These are phyloP conservation scores for Mallotus japonicus DNA, from an alignment of 441 rosid genomes.

Conservation along the genomic window DNA sequence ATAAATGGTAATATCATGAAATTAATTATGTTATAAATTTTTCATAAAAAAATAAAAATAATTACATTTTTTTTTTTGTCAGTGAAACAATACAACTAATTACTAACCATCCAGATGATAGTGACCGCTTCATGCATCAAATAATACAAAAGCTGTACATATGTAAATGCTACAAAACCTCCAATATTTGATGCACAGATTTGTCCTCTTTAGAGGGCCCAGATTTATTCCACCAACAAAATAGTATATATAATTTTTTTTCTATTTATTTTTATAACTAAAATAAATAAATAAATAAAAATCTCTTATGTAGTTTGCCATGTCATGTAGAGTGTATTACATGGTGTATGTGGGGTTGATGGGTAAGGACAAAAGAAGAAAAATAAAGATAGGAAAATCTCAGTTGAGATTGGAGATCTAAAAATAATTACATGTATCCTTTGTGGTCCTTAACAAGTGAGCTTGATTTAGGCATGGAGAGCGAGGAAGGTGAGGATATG, in stretches of 20 bases:
- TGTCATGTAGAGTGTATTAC: conserved; percentile 2
- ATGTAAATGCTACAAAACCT: conserved; percentile 16
- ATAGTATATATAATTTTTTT: not conserved
- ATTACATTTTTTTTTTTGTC: not conserved
- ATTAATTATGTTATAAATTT: too few relatives aligned
- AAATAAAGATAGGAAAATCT: conserved; percentile 42
- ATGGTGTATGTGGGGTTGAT: conserved; percentile 16
- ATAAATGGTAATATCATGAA: too few relatives aligned
- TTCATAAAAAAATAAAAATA: too few relatives aligned
- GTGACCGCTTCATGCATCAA: conserved; percentile 33
- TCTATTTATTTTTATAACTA: not conserved
- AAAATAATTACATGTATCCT: conserved; percentile 35
- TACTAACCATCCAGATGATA: conserved; percentile 26
- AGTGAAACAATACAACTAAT: conserved; percentile 32
- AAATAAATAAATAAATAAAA: not conserved
- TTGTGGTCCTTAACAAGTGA: conserved; percentile 36
- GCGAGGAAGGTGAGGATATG: conserved; percentile 21
- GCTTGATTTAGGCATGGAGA: not conserved
- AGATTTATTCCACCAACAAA: conserved; percentile 25
- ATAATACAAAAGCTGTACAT: conserved; percentile 20
- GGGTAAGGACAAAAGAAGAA: conserved; percentile 33
- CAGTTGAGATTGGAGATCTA: conserved; percentile 66
- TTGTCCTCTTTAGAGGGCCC: conserved; percentile 46
- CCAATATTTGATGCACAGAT: conserved; percentile 37
- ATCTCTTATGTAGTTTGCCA: not conserved